Base-by-base conservation (phyloP, 1,284 basidiomycete species). In the Ustilago tritici region DNA sequence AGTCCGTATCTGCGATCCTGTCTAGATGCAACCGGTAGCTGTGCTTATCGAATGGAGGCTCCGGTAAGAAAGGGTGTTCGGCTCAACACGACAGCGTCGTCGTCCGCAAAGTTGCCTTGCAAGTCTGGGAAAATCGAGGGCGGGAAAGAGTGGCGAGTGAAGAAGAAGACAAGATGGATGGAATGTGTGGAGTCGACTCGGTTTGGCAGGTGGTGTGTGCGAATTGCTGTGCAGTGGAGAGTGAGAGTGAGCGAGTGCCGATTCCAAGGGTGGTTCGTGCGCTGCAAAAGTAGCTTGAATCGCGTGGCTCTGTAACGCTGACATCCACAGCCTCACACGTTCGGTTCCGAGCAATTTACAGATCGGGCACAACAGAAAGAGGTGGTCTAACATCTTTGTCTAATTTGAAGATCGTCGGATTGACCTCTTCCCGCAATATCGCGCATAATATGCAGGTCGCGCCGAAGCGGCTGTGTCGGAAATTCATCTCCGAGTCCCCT, bases 171-270 rank as follows among this genome's bases (percentile, higher is more conserved):
- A 11, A 36, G 53, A 34, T 66, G 54, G 65, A 66, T 58, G 56
- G 58, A 50, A 35, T 28, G 58, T 38, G 47, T 23, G 41, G 56
- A 49, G 56, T 28, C 41, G 46, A 47, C 56, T 58, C 14, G 19
- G 31, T n/a, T 34, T 50, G 23, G 15, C 11, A 41, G 46, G 10
- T 52, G 58, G 58, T 40, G 36, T 50, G 49, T 52, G 49, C 58
- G 58, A 50, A 31, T 50, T 40, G 58, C 49, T 46, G 58, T 60
- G 58, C 47, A 60, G 49, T 60, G 47, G 43, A 46, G 56, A 36
- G 47, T 17, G 43, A 35, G 43, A 46, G 56, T 28, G 47, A 6
- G 43, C 6, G 7, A n/a, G 28, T 32, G 58, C 36, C 49, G 49
- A 41, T 50, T 60, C 14, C 34, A 36, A 60, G 32, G 36, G 56